A percentile compares a stretch with the other conserved stretches of the same genome.
Evolutionary conservation across 345 rosid genomes (phyloP).

Genomic region (Tarenaya hassleriana): DNA sequence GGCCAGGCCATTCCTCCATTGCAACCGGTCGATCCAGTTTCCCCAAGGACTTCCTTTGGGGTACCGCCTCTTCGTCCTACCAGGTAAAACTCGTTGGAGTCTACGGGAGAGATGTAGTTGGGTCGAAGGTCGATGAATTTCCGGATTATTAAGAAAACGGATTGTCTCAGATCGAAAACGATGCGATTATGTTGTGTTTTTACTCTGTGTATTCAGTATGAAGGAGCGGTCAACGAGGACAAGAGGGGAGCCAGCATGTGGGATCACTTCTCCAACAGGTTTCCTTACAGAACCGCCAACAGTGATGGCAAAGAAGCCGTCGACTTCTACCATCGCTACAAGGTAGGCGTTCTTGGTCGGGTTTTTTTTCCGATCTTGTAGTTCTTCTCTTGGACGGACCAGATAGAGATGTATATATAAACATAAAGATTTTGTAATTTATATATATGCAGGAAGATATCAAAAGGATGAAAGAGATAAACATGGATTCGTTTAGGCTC

Average conservation of each 20-base stretch:
- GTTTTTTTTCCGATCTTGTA: constrained; percentile 5
- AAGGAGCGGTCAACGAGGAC: constrained; percentile 25
- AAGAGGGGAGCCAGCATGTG: constrained; percentile 29
- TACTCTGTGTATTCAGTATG: constrained; percentile 13
- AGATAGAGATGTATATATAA: no score
- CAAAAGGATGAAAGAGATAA: constrained; percentile 31
- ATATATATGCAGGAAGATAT: constrained; percentile 31
- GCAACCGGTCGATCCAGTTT: constrained; percentile 31
- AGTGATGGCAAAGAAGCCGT: constrained; percentile 35
- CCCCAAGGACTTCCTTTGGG: constrained; percentile 34
- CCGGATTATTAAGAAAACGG: background rate
- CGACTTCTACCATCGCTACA: constrained; percentile 33
- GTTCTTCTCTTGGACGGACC: background rate
- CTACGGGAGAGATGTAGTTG: background rate
- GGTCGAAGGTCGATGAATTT: background rate
- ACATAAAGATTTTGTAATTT: constrained; percentile 11
- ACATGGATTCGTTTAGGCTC: constrained; percentile 41
- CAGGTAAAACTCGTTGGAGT: constrained; percentile 32
- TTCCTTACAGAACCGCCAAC: constrained; percentile 30
- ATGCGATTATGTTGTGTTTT: background rate
- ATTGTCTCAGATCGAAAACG: background rate
- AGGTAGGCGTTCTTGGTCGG: constrained; percentile 20
- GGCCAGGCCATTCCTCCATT: constrained; percentile 23
- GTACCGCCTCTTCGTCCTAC: constrained; percentile 39
- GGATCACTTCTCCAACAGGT: constrained; percentile 33